Evolutionary conservation across 495 filamentous ascomycete genomes (phyloP).

Genomic region (Cercophora samala): DNA sequence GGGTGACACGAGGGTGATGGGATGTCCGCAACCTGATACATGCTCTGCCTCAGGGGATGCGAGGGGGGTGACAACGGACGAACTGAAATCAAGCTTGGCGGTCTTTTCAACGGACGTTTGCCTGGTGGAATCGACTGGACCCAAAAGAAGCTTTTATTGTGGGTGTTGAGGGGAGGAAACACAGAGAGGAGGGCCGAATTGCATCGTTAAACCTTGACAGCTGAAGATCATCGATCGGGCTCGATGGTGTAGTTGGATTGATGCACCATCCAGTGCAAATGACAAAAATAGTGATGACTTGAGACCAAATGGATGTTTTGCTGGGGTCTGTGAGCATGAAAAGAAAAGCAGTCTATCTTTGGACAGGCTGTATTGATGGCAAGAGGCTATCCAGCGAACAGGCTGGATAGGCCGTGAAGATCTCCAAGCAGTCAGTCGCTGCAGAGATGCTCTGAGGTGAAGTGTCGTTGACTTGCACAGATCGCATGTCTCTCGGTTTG

Average conservation of each 20-base stretch:
- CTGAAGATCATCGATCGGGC: background rate
- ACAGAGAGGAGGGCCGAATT: background rate
- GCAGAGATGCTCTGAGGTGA: conserved; percentile 3
- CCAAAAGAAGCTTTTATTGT: background rate
- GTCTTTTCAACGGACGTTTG: too few relatives aligned
- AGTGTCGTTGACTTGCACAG: conserved; percentile 14
- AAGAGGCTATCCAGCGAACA: conserved; percentile 14
- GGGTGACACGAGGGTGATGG: conserved; percentile 13
- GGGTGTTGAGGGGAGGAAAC: background rate
- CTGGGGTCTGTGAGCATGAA: conserved; percentile 8
- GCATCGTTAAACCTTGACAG: background rate
- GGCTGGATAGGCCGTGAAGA: conserved; percentile 23
- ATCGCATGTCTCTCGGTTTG: conserved; percentile 16
- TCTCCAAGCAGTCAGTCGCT: conserved; percentile 16
- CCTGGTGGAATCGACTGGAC: background rate
- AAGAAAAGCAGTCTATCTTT: background rate
- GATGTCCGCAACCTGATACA: conserved; percentile 28
- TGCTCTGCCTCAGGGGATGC: conserved; percentile 1
- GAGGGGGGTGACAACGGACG: background rate
- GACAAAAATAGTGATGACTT: conserved; percentile 9
- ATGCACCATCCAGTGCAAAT: background rate
- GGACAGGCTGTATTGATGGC: conserved; percentile 10
- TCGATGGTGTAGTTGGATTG: background rate
- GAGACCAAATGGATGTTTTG: conserved; percentile 6
- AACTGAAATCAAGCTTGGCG: background rate